Evolutionary conservation across 768 basidiomycete species (phyloP), one percentile per base, ranked within the genome.

Genomic region (Pleurotus sapidus): DNA sequence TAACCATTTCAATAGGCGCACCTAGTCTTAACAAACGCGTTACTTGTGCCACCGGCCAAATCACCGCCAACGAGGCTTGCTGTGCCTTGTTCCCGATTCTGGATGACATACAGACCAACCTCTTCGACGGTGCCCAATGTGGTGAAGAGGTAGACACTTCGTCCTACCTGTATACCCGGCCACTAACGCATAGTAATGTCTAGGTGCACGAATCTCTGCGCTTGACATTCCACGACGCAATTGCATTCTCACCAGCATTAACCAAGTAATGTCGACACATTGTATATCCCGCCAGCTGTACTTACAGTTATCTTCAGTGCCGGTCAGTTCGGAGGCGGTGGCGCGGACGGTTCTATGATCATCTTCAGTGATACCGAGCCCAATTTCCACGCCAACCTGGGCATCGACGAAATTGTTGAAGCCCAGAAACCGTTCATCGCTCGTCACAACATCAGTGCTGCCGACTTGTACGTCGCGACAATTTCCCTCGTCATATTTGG

Each of bases 261-360:
- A 70, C 30, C 30, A 9, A 34, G 30, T 34, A 34, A 9, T 7
- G 30, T 34, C 30, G 11, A 34, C 30, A 2, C 3, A 3, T 34
- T 34, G 8, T 8, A 34, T 34, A 34, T 34, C 30, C 11, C 14
- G n/a, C 56, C 34, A 23, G 51, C 20, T 48, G 20, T 43, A 38
- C 8, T 47, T 15, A 50, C 9, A 34, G 1, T 34, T 34, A 34
- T 34, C 4, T 34, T 11, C 30, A 34, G 30, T 3, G 30, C 30
- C 11, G 30, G 30, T 11, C 30, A 34, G 30, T 34, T 17, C 49
- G 75, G 74, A 57, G 73, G 75, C 54, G 75, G 76, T 62, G 76
- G 76, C 15, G 74, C 76, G 45, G 81, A 83, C 57, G 82, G 80
- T 27, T 82, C 80, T 3, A 76, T 82, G 58, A 72, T 80, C 58